Conservation (phyloP, 2,329 filamentous ascomycete genomes). For the Samsoniella hepiali region DNA sequence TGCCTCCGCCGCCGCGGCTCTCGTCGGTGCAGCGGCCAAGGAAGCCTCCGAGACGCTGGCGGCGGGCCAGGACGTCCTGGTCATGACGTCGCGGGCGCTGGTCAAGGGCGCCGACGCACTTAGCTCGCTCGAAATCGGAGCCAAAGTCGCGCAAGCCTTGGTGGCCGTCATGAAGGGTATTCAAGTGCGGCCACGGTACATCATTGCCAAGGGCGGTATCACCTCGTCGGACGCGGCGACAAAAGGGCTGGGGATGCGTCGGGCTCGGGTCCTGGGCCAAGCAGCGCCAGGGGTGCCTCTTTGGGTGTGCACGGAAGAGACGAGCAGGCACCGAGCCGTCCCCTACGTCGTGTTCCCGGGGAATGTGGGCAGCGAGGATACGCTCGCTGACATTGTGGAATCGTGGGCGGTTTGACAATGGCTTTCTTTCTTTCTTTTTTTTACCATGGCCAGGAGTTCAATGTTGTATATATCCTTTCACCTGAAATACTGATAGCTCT, state of each 20-base stretch:
- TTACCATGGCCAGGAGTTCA: neutral
- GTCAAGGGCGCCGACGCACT: conserved; percentile 42
- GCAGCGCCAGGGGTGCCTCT: conserved; percentile 55
- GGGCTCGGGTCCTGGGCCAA: conserved; percentile 52
- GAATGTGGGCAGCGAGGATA: conserved; percentile 51
- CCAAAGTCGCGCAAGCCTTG: conserved; percentile 45
- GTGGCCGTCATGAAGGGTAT: conserved; percentile 45
- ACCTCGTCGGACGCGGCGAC: conserved; percentile 57
- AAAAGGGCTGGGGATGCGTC: conserved; percentile 52
- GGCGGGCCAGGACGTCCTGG: conserved; percentile 46
- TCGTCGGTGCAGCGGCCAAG: conserved; percentile 17
- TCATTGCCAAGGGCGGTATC: conserved; percentile 59
- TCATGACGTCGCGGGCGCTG: conserved; percentile 54
- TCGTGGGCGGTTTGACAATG: conserved; percentile 20
- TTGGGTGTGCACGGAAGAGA: conserved; percentile 53
- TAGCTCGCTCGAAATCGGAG: conserved; percentile 49
- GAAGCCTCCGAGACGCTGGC: conserved; percentile 29
- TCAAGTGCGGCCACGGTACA: conserved; percentile 47
- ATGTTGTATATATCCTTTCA: neutral
- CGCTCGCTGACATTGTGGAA: conserved; percentile 43
- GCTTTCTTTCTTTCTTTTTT: neutral
- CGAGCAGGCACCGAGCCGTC: conserved; percentile 45
- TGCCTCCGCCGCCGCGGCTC: conserved; percentile 5
- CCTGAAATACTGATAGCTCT: too few relatives aligned
- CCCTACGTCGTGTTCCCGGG: conserved; percentile 58